Evolutionary conservation across 2,329 filamentous ascomycete species (phyloP).

Genomic region (Colletotrichum liriopes): DNA sequence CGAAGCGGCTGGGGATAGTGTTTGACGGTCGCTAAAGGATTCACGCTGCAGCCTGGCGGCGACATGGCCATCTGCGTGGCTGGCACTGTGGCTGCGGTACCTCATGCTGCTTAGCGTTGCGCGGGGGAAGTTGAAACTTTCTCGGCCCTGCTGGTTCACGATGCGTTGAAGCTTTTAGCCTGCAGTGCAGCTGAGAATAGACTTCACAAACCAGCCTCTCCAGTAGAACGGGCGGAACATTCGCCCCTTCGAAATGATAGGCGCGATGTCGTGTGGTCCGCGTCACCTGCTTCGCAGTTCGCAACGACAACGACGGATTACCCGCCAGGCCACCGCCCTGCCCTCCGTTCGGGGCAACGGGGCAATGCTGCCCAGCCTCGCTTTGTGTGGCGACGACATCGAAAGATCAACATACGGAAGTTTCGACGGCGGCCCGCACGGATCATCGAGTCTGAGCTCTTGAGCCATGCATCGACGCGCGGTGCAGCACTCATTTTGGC

Average conservation of each 20-base stretch:
- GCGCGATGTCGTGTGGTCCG: neutral
- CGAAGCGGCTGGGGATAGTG: neutral
- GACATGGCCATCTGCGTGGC: conserved; percentile 18
- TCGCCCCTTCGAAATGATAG: neutral
- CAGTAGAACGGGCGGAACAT: neutral
- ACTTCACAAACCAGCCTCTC: conserved; percentile 11
- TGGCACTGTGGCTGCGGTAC: conserved; percentile 4
- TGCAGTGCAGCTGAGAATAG: conserved; percentile 11
- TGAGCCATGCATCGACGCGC: conserved; percentile 46
- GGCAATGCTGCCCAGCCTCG: conserved; percentile 1
- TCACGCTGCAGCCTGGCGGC: neutral
- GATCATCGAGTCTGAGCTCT: conserved; percentile 1
- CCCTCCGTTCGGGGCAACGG: conserved; percentile 13
- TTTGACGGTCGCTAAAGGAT: neutral
- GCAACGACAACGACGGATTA: neutral
- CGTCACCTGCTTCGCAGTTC: conserved; percentile 6
- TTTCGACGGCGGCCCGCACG: conserved; percentile 7
- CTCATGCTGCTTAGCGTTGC: neutral
- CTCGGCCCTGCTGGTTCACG: neutral
- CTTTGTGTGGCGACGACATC: neutral
- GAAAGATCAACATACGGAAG: neutral
- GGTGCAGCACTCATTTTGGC: conserved; percentile 32
- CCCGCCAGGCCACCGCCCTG: conserved; percentile 15
- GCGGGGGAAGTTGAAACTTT: conserved; percentile 2
- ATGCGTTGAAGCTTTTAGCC: conserved; percentile 2